Conservation (phyloP, 352 stramenopile genomes). For the Globisporangium takayamanum region DNA sequence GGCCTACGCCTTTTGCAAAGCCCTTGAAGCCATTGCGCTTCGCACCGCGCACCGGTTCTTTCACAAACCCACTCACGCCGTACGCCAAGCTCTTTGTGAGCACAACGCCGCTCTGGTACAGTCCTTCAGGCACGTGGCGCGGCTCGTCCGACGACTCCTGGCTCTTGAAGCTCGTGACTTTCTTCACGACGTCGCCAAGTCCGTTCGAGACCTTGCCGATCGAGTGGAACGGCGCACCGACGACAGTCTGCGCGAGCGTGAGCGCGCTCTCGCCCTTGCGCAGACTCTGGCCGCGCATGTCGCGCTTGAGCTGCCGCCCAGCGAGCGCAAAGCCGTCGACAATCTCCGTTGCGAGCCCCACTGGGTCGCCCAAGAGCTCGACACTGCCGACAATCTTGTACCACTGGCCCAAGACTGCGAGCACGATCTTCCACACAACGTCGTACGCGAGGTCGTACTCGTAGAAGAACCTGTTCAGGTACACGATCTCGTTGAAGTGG, state of each 20-base stretch:
- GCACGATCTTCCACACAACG: conserved; percentile 66
- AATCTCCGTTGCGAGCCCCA: conserved; percentile 81
- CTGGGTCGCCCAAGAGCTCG: conserved; percentile 76
- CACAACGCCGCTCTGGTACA: conserved; percentile 70
- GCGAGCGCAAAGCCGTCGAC: conserved; percentile 79
- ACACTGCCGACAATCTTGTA: conserved; percentile 88
- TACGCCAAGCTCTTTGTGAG: conserved; percentile 75
- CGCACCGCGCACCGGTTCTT: conserved; percentile 68
- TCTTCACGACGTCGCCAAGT: conserved; percentile 82
- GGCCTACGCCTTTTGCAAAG: conserved; percentile 76
- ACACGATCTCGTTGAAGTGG: conserved; percentile 62
- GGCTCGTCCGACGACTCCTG: conserved; percentile 66
- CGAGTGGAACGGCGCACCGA: conserved; percentile 65
- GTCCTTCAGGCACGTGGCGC: conserved; percentile 65
- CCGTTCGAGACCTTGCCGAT: conserved; percentile 84
- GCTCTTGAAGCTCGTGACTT: conserved; percentile 73
- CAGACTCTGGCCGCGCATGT: conserved; percentile 67
- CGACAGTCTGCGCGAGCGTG: conserved; percentile 75
- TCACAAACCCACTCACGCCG: conserved; percentile 75
- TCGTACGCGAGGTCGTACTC: conserved; percentile 78
- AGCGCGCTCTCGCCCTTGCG: conserved; percentile 78
- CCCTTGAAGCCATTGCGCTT: conserved; percentile 71
- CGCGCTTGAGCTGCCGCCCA: conserved; percentile 73
- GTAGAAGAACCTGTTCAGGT: conserved; percentile 80
- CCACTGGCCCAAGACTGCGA: conserved; percentile 75